phyloP scores from a whole-genome alignment of 225 moss, liverwort and hornwort species.

The Neckera pumila region DNA sequence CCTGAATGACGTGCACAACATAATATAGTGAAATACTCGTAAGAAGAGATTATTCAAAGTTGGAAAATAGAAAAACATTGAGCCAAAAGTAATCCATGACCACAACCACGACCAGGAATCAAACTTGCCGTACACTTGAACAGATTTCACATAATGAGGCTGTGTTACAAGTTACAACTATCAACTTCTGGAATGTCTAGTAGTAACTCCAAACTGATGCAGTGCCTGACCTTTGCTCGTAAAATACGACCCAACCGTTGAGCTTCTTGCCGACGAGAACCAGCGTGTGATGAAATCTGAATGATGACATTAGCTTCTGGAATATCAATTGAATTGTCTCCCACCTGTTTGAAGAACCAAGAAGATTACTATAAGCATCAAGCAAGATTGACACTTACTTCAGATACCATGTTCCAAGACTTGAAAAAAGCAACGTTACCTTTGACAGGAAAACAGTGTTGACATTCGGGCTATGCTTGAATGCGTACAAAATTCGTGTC shows the following conservation, averaged over 20 bases:
- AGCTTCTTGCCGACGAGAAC: constrained; percentile 95
- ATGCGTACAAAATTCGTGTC: constrained; percentile 73
- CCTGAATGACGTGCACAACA: constrained; percentile 19
- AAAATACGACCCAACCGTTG: constrained; percentile 97
- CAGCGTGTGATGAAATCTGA: constrained; percentile 97
- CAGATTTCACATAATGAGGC: background rate
- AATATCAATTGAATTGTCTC: constrained; percentile 96
- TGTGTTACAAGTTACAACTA: background rate
- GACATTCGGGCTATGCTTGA: constrained; percentile 85
- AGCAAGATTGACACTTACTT: background rate
- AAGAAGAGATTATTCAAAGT: background rate
- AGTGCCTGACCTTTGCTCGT: constrained; percentile 70
- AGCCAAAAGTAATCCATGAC: background rate
- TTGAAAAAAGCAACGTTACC: constrained; percentile 25
- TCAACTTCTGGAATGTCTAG: background rate
- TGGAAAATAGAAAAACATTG: background rate
- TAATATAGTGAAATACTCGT: background rate
- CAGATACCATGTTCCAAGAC: background rate
- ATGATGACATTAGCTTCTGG: constrained; percentile 98
- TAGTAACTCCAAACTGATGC: background rate
- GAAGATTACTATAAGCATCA: background rate
- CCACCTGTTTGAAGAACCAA: constrained; percentile 43
- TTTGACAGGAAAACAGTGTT: constrained; percentile 93
- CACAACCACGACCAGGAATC: background rate
- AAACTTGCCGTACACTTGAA: background rate